Conservation (phyloP, 2,329 filamentous ascomycete genomes). For the Aspergillus bombycis region DNA sequence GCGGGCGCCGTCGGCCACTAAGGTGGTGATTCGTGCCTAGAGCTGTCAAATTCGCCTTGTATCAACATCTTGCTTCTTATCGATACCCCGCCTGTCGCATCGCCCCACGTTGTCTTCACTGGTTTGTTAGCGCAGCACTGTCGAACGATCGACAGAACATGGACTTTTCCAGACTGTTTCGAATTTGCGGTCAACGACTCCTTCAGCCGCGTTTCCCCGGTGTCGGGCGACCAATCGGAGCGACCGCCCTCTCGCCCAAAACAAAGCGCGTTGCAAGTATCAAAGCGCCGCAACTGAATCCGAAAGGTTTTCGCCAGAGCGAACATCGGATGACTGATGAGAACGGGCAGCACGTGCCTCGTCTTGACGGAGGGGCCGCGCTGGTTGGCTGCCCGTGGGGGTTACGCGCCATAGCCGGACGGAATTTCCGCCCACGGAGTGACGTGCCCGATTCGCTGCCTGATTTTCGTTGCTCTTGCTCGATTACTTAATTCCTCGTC, state of each 20-base stretch:
- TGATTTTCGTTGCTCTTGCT: background rate
- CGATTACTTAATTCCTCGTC: constrained; percentile 27
- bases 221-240: constrained; percentile 1
- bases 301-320: constrained; percentile 4
- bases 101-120: background rate
- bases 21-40: constrained; percentile 20
- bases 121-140: constrained; percentile 9
- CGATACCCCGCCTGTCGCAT: background rate
- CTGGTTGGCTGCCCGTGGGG: constrained; percentile 2
- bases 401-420: constrained; percentile 19
- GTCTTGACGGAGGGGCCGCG: background rate
- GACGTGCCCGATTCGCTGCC: constrained; percentile 5
- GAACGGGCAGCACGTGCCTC: constrained; percentile 2
- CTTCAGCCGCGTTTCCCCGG: background rate
- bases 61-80: background rate
- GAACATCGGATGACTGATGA: constrained; percentile 1
- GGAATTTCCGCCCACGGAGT: constrained; percentile 10
- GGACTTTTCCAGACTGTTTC: constrained; percentile 3
- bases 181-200: constrained; percentile 5
- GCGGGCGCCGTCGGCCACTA: constrained; percentile 25
- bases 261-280: background rate
- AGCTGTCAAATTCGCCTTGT: background rate
- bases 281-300: background rate
- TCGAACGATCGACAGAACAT: constrained; percentile 13
- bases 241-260: background rate